Evolutionary conservation across 805 yeast species (phyloP).

Genomic region (Wickerhamomyces tratensis): DNA sequence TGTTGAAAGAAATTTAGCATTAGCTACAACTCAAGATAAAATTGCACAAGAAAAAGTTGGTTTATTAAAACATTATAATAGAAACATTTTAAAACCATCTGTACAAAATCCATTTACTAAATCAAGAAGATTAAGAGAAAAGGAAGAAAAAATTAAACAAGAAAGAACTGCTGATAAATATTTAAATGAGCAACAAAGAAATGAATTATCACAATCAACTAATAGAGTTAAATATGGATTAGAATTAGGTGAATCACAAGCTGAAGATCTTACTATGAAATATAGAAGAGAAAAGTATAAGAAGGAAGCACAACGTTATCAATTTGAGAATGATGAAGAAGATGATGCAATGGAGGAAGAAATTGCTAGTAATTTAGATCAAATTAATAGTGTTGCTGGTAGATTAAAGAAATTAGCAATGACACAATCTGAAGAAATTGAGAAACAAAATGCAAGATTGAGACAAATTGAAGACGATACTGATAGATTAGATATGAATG

Average conservation of each 20-base stretch:
- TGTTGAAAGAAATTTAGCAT: conserved; percentile 66
- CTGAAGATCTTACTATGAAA: conserved; percentile 22
- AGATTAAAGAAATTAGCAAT: conserved; percentile 67
- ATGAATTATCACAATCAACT: conserved; percentile 52
- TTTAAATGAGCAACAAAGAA: conserved; percentile 50
- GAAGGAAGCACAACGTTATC: conserved; percentile 56
- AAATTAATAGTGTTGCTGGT: conserved; percentile 56
- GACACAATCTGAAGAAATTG: conserved; percentile 68
- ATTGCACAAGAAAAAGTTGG: conserved; percentile 77
- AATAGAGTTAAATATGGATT: conserved; percentile 59
- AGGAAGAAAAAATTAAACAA: conserved; percentile 58
- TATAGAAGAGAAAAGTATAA: conserved; percentile 27
- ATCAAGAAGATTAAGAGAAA: conserved; percentile 60
- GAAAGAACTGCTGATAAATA: conserved; percentile 55
- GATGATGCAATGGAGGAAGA: conserved; percentile 91
- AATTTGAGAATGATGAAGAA: conserved; percentile 84
- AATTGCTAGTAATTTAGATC: conserved; percentile 73
- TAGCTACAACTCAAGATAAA: conserved; percentile 73
- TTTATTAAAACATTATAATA: conserved; percentile 68
- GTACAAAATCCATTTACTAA: conserved; percentile 85
- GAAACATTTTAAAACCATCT: conserved; percentile 73
- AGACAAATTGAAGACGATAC: conserved; percentile 75
- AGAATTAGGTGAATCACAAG: conserved; percentile 26
- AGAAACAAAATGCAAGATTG: conserved; percentile 66
- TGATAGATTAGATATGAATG: conserved; percentile 73